Base-by-base conservation (phyloP, 2,329 filamentous ascomycete species). In the Daldinia sp. region DNA sequence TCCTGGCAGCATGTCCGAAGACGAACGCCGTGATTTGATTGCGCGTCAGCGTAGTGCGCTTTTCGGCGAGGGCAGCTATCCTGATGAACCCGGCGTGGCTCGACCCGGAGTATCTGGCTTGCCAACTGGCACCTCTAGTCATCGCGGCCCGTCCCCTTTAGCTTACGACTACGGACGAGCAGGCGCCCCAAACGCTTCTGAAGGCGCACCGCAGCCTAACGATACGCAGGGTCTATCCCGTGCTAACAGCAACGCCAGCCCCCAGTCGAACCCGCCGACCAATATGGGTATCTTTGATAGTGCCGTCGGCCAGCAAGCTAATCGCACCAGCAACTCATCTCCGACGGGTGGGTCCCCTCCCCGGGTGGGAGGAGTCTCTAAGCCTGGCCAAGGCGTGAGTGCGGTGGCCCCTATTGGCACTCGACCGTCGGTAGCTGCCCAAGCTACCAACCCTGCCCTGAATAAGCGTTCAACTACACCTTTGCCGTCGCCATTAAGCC, bases 1-100 rank as follows among this genome's bases (percentile, higher is more conserved):
- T 81, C 92, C 92, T 55, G 89, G 89, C 72, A 80, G 83, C 75
- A 91, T 97, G 90, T 96, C 90, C 76, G 95, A 98, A 82, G 94
- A 97, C 73, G 94, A 97, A 75, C 94, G 94, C 73, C 93, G 94
- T 72, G 94, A 98, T 73, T 85, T 98, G 77, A 96, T 98, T 79
- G 92, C 94, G 71, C 94, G 94, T 75, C 95, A 98, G 81, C 93
- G 96, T 79, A 94, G 90, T 78, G 94, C 94, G 68, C 82, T 99
- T 70, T 99, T 98, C 78, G 93, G 93, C 76, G 92, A 92, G 75
- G 83, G 83, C 23, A 41, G 52, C 9, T 77, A 85, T 52, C 90
- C 88, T 50, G 90, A 93, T 64, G 91, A 94, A 73, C 84, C 85
- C 27, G 85, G 85, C 66, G 81, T 82, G 17, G 80, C 86, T 32